Conservation (phyloP, 345 rosid genomes). For the Eucalyptus sideroxylon region DNA sequence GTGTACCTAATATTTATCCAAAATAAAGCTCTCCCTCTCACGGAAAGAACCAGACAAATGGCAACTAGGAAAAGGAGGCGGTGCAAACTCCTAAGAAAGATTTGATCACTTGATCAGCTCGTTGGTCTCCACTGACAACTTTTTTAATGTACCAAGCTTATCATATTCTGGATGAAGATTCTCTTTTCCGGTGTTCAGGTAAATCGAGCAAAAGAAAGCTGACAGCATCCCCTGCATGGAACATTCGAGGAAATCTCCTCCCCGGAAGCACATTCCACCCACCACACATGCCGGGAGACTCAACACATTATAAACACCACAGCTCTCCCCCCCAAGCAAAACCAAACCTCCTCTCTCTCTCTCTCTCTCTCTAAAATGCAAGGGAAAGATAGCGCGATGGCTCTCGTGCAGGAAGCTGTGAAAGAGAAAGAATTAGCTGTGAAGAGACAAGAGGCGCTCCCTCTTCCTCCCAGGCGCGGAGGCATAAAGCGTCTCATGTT, state of each 20-base stretch:
- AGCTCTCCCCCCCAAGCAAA: not conserved
- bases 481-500: not conserved
- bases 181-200: not conserved
- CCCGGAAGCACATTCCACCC: not conserved
- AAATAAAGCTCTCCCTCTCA: not conserved
- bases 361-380: not conserved
- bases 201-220: not conserved
- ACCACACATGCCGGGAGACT: not conserved
- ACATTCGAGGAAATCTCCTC: not conserved
- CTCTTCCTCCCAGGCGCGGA: not conserved
- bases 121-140: not conserved
- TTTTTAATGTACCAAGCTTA: not conserved
- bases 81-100: not conserved
- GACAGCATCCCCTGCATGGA: not conserved
- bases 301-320: not conserved
- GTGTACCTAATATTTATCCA: not conserved
- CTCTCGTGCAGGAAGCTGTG: not conserved
- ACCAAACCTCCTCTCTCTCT: not conserved
- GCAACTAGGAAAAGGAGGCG: not conserved
- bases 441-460: not conserved
- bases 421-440: not conserved
- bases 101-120: not conserved
- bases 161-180: not conserved
- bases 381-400: not conserved
- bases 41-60: not conserved